Evolutionary conservation across 164 flowering plant species (phyloP), one percentile per base, ranked within the genome.

Genomic region (Stephania japonica): DNA sequence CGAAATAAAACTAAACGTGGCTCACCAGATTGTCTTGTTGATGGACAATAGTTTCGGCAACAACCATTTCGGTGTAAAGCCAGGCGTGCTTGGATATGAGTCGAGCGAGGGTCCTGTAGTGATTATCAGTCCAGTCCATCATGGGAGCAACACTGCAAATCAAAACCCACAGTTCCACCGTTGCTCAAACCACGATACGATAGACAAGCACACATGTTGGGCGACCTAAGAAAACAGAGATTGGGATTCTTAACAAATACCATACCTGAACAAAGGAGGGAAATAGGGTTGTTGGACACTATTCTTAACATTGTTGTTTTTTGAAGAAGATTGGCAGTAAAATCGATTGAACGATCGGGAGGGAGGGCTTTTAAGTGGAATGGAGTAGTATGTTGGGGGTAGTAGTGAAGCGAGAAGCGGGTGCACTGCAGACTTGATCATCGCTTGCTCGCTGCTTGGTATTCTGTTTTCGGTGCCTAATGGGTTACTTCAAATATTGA

Each of bases 51-150:
- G 99, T 93, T 80, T 96, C 97, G 11, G 97, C 94, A 65, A 97
- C 92, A 83, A 91, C 81, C 99, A 96, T 96, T 86, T 96, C 98
- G 49, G 98, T 90, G 76, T 92, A 93, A 49, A 96, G 91, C 99
- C 97, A 96, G 65, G 99, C 90, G 77, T 91, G 91, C 74, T 91
- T 93, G 42, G 99, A 84, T 69, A 96, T 86, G 27, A 91, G 83
- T 10, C 99, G 88, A 5, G 99, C 99, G 75, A 96, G 87, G 59
- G 97, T 89, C 78, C 99, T 87, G 69, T 87, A 96, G 72, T 91
- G 92, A 75, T 87, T 85, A 77, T 91, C 91, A 7, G 99, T 93
- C 89, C 91, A 96, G 5, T 90, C 99, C 99, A 96, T 96, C 99
- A 93, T 93, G 14, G 97, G 98, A 71, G 98, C 98, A 68, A 96